Base-by-base conservation (phyloP, 2,329 filamentous ascomycete species). In the Botrytis aclada region DNA sequence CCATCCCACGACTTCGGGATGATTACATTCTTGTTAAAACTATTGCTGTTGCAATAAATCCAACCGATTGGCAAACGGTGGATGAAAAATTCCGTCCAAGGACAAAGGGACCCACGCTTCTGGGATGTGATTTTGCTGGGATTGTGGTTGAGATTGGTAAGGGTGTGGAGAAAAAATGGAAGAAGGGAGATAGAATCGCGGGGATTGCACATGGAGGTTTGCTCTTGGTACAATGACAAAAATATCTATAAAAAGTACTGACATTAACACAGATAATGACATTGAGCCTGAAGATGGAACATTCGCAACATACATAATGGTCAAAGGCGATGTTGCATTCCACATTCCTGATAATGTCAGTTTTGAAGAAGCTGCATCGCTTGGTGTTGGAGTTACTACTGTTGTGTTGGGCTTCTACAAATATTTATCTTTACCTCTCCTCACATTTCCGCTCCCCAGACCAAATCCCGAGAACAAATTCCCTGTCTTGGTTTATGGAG, bases 361-460 rank as follows among this genome's bases (percentile, higher is more conserved):
- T 64, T 82, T 85, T 71, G 83, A 84, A 71, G 81, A 87, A 70
- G 86, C 84, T 0, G 82, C 85, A 1, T 75, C 78, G 1, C 58
- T 79, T 7, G 63, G 67, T 14, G 47, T 37, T 45, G 77, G 74
- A 32, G 39, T 79, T 29, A 56, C 18, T 2, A 78, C 77, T 22
- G 70, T 73, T 16, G 75, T 22, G 0, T 41, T 63, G 25, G 72
- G 18, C 32, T 25, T 47, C 6, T 77, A 32, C 74, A 70, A 7
- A 63, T 77, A 22, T 25, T 4, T 71, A n/a, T 43, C 25, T 18
- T 29, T 71, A 29, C 14, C 43, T 32, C 25, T 64, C 3, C n/a
- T 62, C n/a, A 64, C 14, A 1, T 39, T 58, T 25, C 58, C 69
- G 0, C 18, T 20, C 32, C 22, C 47, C 2, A 39, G 5, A 4